Evolutionary conservation across 148 eudicot species (phyloP), one percentile per base, ranked within the genome.

Genomic region (Arbutus unedo): DNA sequence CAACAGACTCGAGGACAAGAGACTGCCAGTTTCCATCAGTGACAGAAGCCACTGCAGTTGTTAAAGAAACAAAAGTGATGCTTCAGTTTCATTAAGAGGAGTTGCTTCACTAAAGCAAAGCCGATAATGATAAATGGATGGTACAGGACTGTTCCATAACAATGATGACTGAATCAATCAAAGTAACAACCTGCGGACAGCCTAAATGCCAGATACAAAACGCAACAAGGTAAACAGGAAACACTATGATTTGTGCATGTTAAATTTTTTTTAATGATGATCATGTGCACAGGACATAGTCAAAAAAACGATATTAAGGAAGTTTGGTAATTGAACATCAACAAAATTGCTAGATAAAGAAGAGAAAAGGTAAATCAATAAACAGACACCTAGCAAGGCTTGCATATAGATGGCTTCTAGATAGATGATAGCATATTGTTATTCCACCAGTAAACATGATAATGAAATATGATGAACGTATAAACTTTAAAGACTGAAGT

Each of bases 11-110:
- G 49, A 95, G 83, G 10, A 93, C 98, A 25, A 80, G 88, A 47
- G 92, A 83, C 71, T 95, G 87, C 94, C 95, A 95, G n/a, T 85
- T 81, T 4, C 71, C 81, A 76, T 93, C 96, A 11, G 87, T 85
- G 51, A 90, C 90, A 71, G 93, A 49, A 74, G 91, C 82, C 86
- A 92, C 98, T 92, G 96, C 87, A 88, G 67, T 79, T 77, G 74
- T 84, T 84, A 83, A 79, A 77, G 55, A 82, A 78, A 79, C 74
- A 7, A n/a, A 45, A 8, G 7, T 55, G 16, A 81, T 9, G 8
- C 11, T 6, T 67, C 76, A 14, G 48, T 38, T 73, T 47, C 76
- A 7, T 4, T 25, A 31, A 8, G 48, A 77, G 66, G 21, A 31
- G 48, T 15, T 31, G 54, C 3, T 76, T 31, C 57, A 31, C 48